Evolutionary conservation across 2,329 filamentous ascomycete species (phyloP), one percentile per base, ranked within the genome.

Genomic region (Botryotinia narcissicola): DNA sequence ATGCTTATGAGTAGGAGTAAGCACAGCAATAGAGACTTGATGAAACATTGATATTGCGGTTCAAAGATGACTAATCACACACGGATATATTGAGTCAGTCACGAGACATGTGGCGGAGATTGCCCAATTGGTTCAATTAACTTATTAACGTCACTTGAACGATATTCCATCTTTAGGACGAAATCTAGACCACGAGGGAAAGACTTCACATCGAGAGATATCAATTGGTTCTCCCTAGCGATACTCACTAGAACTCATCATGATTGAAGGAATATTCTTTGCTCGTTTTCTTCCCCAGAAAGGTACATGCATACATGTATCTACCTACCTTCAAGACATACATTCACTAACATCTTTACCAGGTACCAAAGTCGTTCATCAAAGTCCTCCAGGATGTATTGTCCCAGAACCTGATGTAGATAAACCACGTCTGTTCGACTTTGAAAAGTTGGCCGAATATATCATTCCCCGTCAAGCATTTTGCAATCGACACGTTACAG

Each of bases 401-500:
- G 88, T 89, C 10, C 83, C 80, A 74, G 85, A 75, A 80, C 85
- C 74, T 81, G 85, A 48, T 82, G 83, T 78, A 75, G 81, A 82
- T 80, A 88, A 85, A 80, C 84, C 86, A 18, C 91, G 91, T 4
- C 89, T 97, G 75, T 89, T 98, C 80, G 90, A 94, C 83, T 98
- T 97, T 83, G 89, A 93, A 76, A 91, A 93, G 70, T 88, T 98
- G 77, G 93, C 93, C 25, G 92, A 95, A 81, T 98, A 97, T 84
- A 92, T 99, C 80, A 97, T 99, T 79, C 96, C 96, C 29, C 92
- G 93, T 71, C 94, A 97, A 83, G 93, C 95, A 79, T 96, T 99
- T 81, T 97, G 95, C 87, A 97, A 97, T 82, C 93, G 94, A 76
- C 91, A 95, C 75, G 88, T 98, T 75, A 92, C 92, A 42, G 91